Conservation (phyloP, 2,329 filamentous ascomycete species). For the Didymella exigua region DNA sequence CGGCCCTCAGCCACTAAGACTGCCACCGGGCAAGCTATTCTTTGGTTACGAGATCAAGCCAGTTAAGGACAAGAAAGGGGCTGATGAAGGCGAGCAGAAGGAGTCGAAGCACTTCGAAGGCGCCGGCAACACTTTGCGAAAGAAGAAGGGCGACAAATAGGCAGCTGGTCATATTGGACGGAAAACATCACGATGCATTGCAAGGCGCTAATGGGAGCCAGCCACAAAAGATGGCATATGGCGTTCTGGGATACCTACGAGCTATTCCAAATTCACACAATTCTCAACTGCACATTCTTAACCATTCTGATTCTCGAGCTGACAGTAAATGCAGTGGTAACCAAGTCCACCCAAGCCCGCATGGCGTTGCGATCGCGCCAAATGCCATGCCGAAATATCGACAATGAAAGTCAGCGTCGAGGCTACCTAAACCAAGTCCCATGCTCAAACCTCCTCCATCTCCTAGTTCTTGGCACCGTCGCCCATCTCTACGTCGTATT, state of each 20-base stretch:
- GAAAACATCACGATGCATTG: constrained; percentile 11
- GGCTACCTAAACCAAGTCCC: background rate
- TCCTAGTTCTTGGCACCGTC: background rate
- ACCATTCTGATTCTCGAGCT: background rate
- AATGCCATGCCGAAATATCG: background rate
- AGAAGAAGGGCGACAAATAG: constrained; percentile 66
- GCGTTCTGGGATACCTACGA: constrained; percentile 15
- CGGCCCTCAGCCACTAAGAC: constrained; percentile 82
- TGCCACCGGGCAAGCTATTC: constrained; percentile 90
- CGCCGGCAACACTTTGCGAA: constrained; percentile 80
- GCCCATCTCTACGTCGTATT: background rate
- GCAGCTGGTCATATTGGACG: background rate
- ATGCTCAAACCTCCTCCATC: background rate
- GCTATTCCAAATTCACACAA: constrained; percentile 1
- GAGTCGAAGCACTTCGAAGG: constrained; percentile 74
- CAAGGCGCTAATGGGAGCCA: constrained; percentile 30
- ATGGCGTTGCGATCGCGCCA: background rate
- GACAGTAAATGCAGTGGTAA: background rate
- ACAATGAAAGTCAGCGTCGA: background rate
- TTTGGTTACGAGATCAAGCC: constrained; percentile 95
- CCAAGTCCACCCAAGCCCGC: background rate
- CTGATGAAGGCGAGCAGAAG: constrained; percentile 63
- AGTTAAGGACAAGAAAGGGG: constrained; percentile 74
- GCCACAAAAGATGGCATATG: constrained; percentile 7
- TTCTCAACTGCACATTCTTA: background rate